These are phyloP conservation scores for Trichoderma guizhouense DNA, from an alignment of 2,329 filamentous ascomycete species.

Conservation along the genomic window DNA sequence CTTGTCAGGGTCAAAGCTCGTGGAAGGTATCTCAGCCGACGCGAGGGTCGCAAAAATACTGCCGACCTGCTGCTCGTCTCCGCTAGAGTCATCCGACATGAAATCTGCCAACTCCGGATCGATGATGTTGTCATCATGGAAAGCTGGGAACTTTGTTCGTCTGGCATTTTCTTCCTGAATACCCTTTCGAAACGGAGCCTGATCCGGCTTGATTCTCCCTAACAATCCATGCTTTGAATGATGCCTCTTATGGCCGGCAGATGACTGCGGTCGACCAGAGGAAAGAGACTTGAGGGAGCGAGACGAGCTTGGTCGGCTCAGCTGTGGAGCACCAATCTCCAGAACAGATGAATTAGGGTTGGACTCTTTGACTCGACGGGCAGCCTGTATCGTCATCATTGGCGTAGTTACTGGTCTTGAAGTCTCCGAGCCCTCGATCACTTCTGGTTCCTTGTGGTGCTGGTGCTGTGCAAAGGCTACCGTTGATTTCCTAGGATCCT, in stretches of 20 bases:
- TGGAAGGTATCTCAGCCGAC: constrained; percentile 59
- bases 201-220: constrained; percentile 72
- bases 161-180: constrained; percentile 62
- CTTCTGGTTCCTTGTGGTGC: constrained; percentile 40
- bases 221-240: constrained; percentile 84
- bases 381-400: constrained; percentile 68
- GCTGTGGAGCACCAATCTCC: constrained; percentile 80
- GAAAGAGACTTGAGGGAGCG: constrained; percentile 77
- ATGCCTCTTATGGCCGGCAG: constrained; percentile 71
- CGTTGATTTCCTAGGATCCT: constrained; percentile 44
- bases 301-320: constrained; percentile 90
- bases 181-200: constrained; percentile 80
- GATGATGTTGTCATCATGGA: constrained; percentile 97
- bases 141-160: constrained; percentile 71
- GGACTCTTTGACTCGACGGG: constrained; percentile 66
- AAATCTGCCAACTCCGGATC: constrained; percentile 93
- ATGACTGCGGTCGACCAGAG: constrained; percentile 69
- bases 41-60: constrained; percentile 76
- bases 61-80: constrained; percentile 78
- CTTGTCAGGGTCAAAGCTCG: constrained; percentile 71
- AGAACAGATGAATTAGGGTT: constrained; percentile 85
- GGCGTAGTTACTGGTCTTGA: constrained; percentile 59
- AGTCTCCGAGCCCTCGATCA: constrained; percentile 43
- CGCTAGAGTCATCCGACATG: constrained; percentile 93
- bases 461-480: constrained; percentile 31